phyloP scores from a whole-genome alignment of 768 basidiomycete species.

The Boletus tomentosulus region DNA sequence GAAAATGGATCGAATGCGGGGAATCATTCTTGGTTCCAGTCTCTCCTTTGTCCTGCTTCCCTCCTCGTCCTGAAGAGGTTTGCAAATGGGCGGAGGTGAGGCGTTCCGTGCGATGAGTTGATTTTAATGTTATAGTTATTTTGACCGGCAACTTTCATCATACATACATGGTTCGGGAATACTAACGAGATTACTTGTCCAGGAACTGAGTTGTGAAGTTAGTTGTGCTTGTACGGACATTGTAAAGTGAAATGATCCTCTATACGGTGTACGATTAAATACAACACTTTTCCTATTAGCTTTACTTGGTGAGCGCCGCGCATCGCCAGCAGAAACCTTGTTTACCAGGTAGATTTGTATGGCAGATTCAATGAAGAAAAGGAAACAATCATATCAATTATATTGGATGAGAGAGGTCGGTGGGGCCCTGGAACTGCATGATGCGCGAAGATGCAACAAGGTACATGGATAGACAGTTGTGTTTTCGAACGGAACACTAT shows the following conservation, averaged over 20 bases:
- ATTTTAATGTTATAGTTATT: conserved; percentile 31
- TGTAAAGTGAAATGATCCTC: conserved; percentile 9
- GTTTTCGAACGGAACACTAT: no score
- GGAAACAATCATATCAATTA: no score
- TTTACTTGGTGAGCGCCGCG: not conserved
- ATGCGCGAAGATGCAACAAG: no score
- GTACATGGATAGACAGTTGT: no score
- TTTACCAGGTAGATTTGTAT: no score
- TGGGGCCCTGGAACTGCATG: no score
- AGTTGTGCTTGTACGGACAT: not conserved
- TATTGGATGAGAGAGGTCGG: no score
- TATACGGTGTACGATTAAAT: conserved; percentile 1
- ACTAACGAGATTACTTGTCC: conserved; percentile 8
- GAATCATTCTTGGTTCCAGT: conserved; percentile 20
- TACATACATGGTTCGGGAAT: not conserved
- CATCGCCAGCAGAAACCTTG: no score
- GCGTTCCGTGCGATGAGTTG: conserved; percentile 22
- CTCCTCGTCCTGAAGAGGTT: conserved; percentile 26
- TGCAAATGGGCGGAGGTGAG: conserved; percentile 23
- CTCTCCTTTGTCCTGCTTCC: conserved; percentile 17
- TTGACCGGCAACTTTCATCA: conserved; percentile 16
- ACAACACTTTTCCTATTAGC: conserved; percentile 2
- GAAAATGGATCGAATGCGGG: conserved; percentile 21
- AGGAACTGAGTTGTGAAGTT: conserved; percentile 9
- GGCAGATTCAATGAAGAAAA: no score